Base-by-base conservation (phyloP, 495 filamentous ascomycete species). In the Trichoderma orchidacearum region DNA sequence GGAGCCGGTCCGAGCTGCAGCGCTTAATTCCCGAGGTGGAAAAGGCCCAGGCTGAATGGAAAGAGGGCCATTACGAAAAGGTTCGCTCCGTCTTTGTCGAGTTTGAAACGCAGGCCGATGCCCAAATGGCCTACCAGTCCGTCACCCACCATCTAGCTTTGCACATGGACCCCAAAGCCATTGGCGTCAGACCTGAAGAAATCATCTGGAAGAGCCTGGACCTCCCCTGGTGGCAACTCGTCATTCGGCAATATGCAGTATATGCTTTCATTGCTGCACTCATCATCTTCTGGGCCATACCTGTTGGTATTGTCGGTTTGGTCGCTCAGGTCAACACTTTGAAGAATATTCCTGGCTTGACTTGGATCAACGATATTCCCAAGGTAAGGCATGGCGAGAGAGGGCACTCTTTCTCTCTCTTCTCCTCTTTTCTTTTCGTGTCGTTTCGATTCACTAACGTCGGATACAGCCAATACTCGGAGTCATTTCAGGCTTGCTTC, bases 261-360 rank as follows among this genome's bases (percentile, higher is more conserved):
- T 70, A 84, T 45, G 80, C 75, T 51, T 86, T 92, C 66, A 83
- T 96, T 54, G 65, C 71, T 27, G 87, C 78, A 21, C 69, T 96
- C 70, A 89, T 97, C 64, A 78, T 98, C 64, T 96, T 98, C 78
- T 97, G 90, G 90, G 87, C 90, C 3, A 88, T 98, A 58, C 93
- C 93, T 3, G 89, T 95, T 31, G 87, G 84, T 21, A 76, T 89
- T 56, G 90, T 96, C 55, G 92, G 88, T 74, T 59, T 78, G 17
- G 85, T 98, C 63, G 95, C 91, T 57, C 94, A 98, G 68, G 82
- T 97, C 67, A 75, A 79, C 63, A 78, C 74, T 53, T 71, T 98
- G 41, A 55, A 75, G 7, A 75, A 65, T 21, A 70, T 88, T 56
- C 76, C 69, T n/a, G 95, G 80, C 70, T 75, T 97, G 56, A 56